Evolutionary conservation across 345 rosid genomes (phyloP).

Genomic region (Linum tenue): DNA sequence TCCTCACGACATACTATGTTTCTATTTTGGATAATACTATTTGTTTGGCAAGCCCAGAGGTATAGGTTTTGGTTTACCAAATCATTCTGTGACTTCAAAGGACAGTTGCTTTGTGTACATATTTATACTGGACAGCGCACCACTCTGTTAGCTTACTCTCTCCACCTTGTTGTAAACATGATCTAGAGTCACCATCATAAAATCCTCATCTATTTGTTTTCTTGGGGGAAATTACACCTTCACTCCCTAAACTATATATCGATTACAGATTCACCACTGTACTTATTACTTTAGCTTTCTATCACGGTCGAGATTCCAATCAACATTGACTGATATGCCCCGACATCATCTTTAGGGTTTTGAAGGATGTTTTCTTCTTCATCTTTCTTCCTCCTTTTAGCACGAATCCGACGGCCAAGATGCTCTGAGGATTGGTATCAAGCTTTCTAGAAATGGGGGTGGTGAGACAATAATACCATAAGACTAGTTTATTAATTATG

Average conservation of each 20-base stretch:
- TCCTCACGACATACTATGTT: constrained; percentile 48
- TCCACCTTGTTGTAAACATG: constrained; percentile 20
- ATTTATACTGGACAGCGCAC: constrained; percentile 43
- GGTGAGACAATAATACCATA: constrained; percentile 3
- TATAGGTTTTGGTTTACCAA: constrained; percentile 12
- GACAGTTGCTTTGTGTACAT: constrained; percentile 22
- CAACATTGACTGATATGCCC: constrained; percentile 13
- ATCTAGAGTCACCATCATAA: constrained; percentile 31
- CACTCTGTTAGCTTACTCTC: constrained; percentile 9
- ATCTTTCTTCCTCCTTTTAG: constrained; percentile 9
- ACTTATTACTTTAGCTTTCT: too few species aligned
- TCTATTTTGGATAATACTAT: background rate
- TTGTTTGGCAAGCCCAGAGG: background rate
- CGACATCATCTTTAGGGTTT: background rate
- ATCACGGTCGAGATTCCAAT: too few species aligned
- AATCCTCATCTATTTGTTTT: constrained; percentile 22
- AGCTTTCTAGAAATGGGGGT: background rate
- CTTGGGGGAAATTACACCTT: constrained; percentile 9
- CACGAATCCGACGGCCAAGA: background rate
- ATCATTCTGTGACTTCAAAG: constrained; percentile 28
- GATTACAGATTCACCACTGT: too few species aligned
- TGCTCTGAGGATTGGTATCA: background rate
- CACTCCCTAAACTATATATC: constrained; percentile 18
- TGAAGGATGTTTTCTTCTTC: constrained; percentile 1
- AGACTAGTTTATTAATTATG: background rate